Conservation (phyloP, 2,329 filamentous ascomycete species). For the Alternaria triticimaculans region DNA sequence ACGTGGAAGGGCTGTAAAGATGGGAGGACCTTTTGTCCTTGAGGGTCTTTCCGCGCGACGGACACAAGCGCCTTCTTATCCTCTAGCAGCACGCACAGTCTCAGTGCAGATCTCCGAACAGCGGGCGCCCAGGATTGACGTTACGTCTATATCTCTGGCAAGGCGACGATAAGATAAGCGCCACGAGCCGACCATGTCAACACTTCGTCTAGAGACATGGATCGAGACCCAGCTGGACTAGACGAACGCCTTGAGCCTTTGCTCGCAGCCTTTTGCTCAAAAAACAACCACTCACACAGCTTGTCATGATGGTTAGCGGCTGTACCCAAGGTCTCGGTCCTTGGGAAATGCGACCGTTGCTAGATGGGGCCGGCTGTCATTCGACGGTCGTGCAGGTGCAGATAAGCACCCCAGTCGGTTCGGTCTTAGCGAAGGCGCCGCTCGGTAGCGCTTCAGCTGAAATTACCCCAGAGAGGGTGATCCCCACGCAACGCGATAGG, state of each 20-base stretch:
- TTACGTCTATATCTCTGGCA: conserved; percentile 3
- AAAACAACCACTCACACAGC: background rate
- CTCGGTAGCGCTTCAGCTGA: conserved; percentile 8
- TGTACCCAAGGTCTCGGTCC: background rate
- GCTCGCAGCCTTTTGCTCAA: background rate
- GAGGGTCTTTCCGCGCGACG: background rate
- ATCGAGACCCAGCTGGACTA: background rate
- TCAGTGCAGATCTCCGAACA: conserved; percentile 7
- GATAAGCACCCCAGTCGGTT: conserved; percentile 12
- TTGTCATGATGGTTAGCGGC: background rate
- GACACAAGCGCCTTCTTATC: conserved; percentile 11
- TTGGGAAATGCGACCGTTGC: conserved; percentile 2
- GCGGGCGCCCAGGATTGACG: background rate
- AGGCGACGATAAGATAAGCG: conserved; percentile 8
- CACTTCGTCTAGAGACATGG: background rate
- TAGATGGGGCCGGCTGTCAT: conserved; percentile 2
- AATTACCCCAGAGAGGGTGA: conserved; percentile 2
- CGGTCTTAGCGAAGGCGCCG: background rate
- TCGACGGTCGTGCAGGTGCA: conserved; percentile 8
- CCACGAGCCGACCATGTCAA: background rate
- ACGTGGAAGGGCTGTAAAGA: background rate
- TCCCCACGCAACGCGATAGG: conserved; percentile 4
- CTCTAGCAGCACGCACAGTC: background rate
- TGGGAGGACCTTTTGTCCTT: background rate
- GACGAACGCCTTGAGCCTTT: background rate